These are phyloP conservation scores for Macrotyloma uniflorum DNA, from an alignment of 306 rosid species.

Conservation along the genomic window DNA sequence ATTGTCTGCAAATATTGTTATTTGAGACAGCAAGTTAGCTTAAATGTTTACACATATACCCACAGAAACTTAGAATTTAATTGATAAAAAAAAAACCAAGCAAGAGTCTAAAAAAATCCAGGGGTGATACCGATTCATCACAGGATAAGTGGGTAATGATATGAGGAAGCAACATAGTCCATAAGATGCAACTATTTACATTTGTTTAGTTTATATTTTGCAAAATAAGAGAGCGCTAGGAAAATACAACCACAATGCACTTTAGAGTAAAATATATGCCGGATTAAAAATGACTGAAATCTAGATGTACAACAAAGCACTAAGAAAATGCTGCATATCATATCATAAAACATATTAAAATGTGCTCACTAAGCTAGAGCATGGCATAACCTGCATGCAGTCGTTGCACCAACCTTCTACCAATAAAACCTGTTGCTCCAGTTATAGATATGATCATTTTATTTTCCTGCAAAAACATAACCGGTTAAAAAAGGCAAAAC, in stretches of 20 bases:
- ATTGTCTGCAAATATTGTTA: conserved; percentile 61
- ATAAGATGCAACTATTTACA: conserved; percentile 28
- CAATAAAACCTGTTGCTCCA: conserved; percentile 97
- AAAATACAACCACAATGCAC: neutral
- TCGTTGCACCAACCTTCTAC: conserved; percentile 89
- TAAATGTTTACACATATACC: neutral
- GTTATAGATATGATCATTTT: conserved; percentile 81
- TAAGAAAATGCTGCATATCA: conserved; percentile 10
- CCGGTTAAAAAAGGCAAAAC: neutral
- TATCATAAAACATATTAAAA: neutral
- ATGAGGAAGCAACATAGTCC: conserved; percentile 23
- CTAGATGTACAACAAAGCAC: conserved; percentile 9
- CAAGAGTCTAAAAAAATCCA: conserved; percentile 31
- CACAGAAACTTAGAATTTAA: conserved; percentile 26
- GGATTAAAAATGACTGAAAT: neutral
- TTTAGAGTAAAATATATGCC: conserved; percentile 6
- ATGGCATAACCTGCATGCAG: conserved; percentile 73
- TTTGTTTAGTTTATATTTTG: neutral
- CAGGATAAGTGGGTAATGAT: neutral
- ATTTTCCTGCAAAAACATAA: conserved; percentile 57
- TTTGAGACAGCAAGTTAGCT: conserved; percentile 35
- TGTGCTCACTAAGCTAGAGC: neutral
- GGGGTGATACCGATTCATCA: conserved; percentile 15
- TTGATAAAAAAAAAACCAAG: conserved; percentile 1
- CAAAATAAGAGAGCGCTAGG: neutral